A percentile compares a stretch with the other conserved stretches of the same genome.
Conservation (phyloP, 1,284 basidiomycete species). For the Ustanciosporium gigantosporum region DNA sequence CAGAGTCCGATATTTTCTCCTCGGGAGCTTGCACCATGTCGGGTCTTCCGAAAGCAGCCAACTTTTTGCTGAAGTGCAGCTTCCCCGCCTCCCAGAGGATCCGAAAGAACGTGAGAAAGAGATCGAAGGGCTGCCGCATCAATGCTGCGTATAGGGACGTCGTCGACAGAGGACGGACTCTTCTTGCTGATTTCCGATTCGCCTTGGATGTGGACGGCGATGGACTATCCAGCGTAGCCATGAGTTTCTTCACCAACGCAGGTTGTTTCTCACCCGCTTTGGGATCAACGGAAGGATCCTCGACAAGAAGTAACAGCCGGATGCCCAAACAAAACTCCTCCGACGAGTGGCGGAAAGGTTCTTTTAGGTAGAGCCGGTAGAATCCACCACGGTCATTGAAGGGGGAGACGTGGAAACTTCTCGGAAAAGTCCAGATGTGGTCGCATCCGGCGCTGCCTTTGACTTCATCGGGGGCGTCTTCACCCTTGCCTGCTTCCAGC, state of each 20-base stretch:
- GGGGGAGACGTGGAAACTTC: constrained; percentile 78
- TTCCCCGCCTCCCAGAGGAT: constrained; percentile 71
- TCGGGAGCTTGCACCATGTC: constrained; percentile 62
- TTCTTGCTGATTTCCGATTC: background rate
- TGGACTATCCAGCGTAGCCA: constrained; percentile 65
- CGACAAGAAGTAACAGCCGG: constrained; percentile 41
- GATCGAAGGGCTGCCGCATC: constrained; percentile 65
- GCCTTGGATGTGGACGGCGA: too few relatives aligned
- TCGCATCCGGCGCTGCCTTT: constrained; percentile 62
- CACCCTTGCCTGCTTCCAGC: constrained; percentile 62
- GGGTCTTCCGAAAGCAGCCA: constrained; percentile 71
- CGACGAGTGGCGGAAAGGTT: constrained; percentile 12
- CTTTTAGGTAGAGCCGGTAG: constrained; percentile 64
- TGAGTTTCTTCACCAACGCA: constrained; percentile 62
- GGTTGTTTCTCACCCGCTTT: background rate
- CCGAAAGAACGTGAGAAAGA: constrained; percentile 69
- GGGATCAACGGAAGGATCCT: background rate
- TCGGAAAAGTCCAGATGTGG: constrained; percentile 73
- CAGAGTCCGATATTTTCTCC: background rate
- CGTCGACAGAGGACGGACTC: constrained; percentile 63
- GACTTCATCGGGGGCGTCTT: constrained; percentile 57
- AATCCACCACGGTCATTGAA: constrained; percentile 76
- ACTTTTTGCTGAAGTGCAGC: constrained; percentile 70
- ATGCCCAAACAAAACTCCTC: constrained; percentile 17
- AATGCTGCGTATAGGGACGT: constrained; percentile 64